Evolutionary conservation across 495 filamentous ascomycete species (phyloP).

Genomic region (Clavariopsis aquatica): DNA sequence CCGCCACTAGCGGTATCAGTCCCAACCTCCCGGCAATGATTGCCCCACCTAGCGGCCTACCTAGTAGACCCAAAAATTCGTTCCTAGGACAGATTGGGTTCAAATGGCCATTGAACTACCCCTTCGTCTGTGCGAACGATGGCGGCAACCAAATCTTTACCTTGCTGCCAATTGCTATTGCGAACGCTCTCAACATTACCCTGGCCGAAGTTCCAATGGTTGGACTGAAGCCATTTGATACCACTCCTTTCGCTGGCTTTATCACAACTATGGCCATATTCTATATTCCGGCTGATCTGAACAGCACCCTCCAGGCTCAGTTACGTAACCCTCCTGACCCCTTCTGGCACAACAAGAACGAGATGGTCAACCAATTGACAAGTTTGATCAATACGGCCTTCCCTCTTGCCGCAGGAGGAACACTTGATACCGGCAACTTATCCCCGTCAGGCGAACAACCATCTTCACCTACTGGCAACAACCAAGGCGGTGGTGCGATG

Average conservation of each 20-base stretch:
- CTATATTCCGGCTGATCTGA: constrained; percentile 67
- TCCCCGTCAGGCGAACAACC: constrained; percentile 41
- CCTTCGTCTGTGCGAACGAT: constrained; percentile 70
- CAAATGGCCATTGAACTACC: constrained; percentile 74
- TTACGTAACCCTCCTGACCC: constrained; percentile 66
- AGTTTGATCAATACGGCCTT: constrained; percentile 81
- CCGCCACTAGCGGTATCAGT: constrained; percentile 53
- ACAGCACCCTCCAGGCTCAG: constrained; percentile 62
- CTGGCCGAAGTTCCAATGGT: constrained; percentile 62
- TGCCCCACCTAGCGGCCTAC: constrained; percentile 60
- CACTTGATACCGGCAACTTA: constrained; percentile 45
- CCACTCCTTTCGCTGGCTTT: constrained; percentile 66
- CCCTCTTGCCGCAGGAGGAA: constrained; percentile 66
- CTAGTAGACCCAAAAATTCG: constrained; percentile 57
- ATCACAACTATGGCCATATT: constrained; percentile 79
- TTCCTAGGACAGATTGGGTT: constrained; percentile 84
- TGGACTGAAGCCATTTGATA: constrained; percentile 77
- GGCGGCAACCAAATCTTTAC: constrained; percentile 86
- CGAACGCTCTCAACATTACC: constrained; percentile 61
- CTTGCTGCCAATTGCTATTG: constrained; percentile 72
- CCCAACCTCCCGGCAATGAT: constrained; percentile 73
- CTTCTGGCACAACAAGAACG: constrained; percentile 69
- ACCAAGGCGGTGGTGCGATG: constrained; percentile 49
- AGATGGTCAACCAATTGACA: constrained; percentile 66
- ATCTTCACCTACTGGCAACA: constrained; percentile 21